Conservation (phyloP, 2,329 filamentous ascomycete species). For the Gyromitra esculenta region DNA sequence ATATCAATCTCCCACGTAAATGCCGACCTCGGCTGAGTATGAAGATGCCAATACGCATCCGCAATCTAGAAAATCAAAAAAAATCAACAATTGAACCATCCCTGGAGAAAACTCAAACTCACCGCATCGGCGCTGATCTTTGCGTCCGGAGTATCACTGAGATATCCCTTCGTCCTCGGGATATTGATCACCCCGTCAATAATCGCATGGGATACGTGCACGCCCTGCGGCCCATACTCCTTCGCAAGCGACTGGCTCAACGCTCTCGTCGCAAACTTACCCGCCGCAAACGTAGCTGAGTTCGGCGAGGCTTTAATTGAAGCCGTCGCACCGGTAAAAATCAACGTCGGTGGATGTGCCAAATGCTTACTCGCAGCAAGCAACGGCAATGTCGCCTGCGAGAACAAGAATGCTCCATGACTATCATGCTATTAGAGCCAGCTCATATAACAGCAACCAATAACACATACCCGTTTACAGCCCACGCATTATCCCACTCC, state of each 20-base stretch:
- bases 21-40: constrained; percentile 79
- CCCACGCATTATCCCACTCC: constrained; percentile 65
- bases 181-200: constrained; percentile 89
- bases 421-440: constrained; percentile 60
- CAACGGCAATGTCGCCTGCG: constrained; percentile 75
- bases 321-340: constrained; percentile 88
- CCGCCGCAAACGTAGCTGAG: constrained; percentile 77
- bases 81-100: constrained; percentile 37
- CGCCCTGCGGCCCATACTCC: constrained; percentile 84
- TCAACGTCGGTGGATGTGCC: constrained; percentile 76
- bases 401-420: constrained; percentile 78
- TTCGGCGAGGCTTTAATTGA: constrained; percentile 76
- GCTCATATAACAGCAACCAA: constrained; percentile 49
- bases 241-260: constrained; percentile 78
- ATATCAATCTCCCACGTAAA: constrained; percentile 87
- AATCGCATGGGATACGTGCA: constrained; percentile 84
- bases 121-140: constrained; percentile 81
- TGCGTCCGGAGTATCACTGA: constrained; percentile 68
- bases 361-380: constrained; percentile 65
- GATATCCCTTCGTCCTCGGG: constrained; percentile 72
- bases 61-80: constrained; percentile 71
- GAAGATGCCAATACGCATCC: constrained; percentile 84
- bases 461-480: constrained; percentile 65
- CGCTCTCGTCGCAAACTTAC: constrained; percentile 81
- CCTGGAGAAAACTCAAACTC: constrained; percentile 60